These are phyloP conservation scores for Pichia heedii DNA, from an alignment of 805 yeast genomes.

Conservation along the genomic window DNA sequence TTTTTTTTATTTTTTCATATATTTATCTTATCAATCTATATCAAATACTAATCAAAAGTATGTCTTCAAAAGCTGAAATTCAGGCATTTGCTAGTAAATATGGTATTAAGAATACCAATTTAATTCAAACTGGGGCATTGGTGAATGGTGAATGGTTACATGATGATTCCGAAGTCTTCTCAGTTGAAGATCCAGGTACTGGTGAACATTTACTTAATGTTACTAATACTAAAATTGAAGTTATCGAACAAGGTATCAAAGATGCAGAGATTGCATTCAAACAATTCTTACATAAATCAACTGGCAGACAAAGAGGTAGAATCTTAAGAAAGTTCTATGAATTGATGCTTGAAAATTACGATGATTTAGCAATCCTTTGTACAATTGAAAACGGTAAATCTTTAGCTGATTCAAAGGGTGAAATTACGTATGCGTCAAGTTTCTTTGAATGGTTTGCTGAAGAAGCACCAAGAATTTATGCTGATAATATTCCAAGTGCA, in stretches of 20 bases:
- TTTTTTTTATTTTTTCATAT: background rate
- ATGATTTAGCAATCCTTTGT: slow-evolving; percentile 59
- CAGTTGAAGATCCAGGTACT: slow-evolving; percentile 71
- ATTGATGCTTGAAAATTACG: slow-evolving; percentile 52
- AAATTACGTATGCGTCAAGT: slow-evolving; percentile 48
- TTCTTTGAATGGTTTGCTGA: slow-evolving; percentile 89
- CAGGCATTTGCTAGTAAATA: slow-evolving; percentile 23
- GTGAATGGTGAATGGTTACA: slow-evolving; percentile 69
- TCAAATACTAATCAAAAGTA: background rate
- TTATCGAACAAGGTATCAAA: slow-evolving; percentile 44
- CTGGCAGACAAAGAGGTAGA: slow-evolving; percentile 47
- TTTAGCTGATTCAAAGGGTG: slow-evolving; percentile 54
- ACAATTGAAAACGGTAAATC: slow-evolving; percentile 75
- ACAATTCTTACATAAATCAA: slow-evolving; percentile 47
- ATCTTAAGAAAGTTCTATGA: slow-evolving; percentile 58
- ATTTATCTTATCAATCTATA: too few species aligned
- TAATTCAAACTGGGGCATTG: slow-evolving; percentile 50
- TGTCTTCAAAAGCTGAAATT: slow-evolving; percentile 22
- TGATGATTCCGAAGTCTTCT: slow-evolving; percentile 38
- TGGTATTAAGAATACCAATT: slow-evolving; percentile 36
- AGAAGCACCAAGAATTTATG: slow-evolving; percentile 56
- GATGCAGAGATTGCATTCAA: slow-evolving; percentile 65
- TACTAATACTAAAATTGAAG: slow-evolving; percentile 43
- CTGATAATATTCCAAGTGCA: slow-evolving; percentile 64
- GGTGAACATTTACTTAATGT: slow-evolving; percentile 43